Conservation (phyloP, 2,329 filamentous ascomycete genomes). For the Eutypa lata region DNA sequence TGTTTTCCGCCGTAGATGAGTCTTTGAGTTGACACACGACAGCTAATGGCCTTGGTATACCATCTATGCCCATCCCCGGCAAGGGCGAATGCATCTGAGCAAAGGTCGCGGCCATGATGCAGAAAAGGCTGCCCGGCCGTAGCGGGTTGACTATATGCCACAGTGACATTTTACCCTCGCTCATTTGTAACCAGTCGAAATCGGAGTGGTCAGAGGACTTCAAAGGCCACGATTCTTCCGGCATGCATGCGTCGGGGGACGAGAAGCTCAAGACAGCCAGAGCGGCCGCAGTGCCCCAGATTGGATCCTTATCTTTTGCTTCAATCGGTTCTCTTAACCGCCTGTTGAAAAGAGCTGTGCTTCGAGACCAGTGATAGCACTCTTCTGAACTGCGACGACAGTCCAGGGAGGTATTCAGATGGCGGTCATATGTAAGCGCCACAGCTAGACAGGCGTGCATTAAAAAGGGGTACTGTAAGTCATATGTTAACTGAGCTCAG, state of each 20-base stretch:
- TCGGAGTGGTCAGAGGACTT: constrained; percentile 19
- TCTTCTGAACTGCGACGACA: constrained; percentile 33
- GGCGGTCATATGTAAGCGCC: constrained; percentile 37
- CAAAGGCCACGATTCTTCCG: constrained; percentile 34
- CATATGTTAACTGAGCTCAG: constrained; percentile 7
- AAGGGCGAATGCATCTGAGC: constrained; percentile 34
- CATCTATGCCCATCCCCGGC: constrained; percentile 21
- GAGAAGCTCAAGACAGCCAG: constrained; percentile 38
- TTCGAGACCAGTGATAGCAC: constrained; percentile 41
- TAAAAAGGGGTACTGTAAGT: constrained; percentile 36
- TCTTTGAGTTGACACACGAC: constrained; percentile 20
- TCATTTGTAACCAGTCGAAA: constrained; percentile 33
- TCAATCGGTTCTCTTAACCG: constrained; percentile 32
- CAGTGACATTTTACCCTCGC: constrained; percentile 33
- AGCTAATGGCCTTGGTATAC: constrained; percentile 22
- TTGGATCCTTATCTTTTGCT: constrained; percentile 36
- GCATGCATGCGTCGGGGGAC: constrained; percentile 31
- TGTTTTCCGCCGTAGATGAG: constrained; percentile 31
- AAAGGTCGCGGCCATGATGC: constrained; percentile 30
- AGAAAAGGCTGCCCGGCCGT: constrained; percentile 33
- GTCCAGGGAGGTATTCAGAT: constrained; percentile 19
- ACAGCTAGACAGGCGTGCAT: constrained; percentile 46
- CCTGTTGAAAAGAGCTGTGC: constrained; percentile 37
- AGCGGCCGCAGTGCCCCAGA: constrained; percentile 45
- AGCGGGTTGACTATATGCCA: constrained; percentile 32